Base-by-base conservation (phyloP, 176 grass and related monocot genomes). In the Melocanna baccifera region DNA sequence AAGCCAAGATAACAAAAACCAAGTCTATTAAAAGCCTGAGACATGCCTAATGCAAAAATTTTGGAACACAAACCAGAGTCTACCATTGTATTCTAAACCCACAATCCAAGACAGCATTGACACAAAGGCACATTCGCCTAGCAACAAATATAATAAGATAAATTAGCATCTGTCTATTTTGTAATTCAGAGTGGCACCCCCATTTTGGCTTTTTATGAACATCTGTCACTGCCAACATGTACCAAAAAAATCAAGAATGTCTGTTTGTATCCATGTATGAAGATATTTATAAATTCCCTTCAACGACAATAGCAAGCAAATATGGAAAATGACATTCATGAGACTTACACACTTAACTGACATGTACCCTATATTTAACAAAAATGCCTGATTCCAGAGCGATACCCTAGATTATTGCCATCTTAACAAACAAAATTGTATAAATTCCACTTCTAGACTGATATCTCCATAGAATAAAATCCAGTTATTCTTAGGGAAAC, bases 401-500 rank as follows among this genome's bases (percentile, higher is more conserved):
- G 19, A 77, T 58, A 80, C 41, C 30, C 1, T 23, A 57, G 37
- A 18, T 43, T 53, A 32, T 30, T 46, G 51, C 28, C 40, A 85
- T 75, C 37, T 67, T 71, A 81, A 23, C 13, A 53, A 90, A 71
- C 10, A 23, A n/a, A 64, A 71, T n/a, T 45, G 72, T 12, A 77
- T 4, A 57, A 1, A 70, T 40, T 46, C 26, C 57, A 75, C 58
- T 58, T 46, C 22, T 23, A 68, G 64, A 11, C 25, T n/a, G 4
- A 85, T 67, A 50, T 61, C 25, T 68, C 50, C 48, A 39, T 98
- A 2, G 93, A 78, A 68, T 98, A 92, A 77, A 98, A 98, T 15
- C 96, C 96, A 87, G 82, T 83, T 87, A 98, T 98, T 90, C 93
- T 91, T 85, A 91, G 89, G 59, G 96, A 98, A 41, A 98, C 76